Evolutionary conservation across 345 rosid species (phyloP), one percentile per base, ranked within the genome.

Genomic region (Aurinia saxatilis): DNA sequence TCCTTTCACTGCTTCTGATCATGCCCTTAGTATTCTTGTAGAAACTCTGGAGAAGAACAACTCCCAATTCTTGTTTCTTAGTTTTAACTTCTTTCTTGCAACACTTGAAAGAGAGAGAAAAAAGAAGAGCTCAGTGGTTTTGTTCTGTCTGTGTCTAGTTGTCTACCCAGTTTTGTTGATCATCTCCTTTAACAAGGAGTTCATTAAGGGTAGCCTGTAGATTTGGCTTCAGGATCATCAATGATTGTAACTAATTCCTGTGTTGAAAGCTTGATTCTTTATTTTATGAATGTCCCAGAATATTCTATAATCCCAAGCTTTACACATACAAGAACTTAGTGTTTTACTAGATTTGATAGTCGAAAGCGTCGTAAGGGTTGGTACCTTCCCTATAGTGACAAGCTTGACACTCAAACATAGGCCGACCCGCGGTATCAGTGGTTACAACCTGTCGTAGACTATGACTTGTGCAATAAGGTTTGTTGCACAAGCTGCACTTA

Each of bases 401-500:
- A 63, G 71, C 70, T 34, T 80, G 73, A 11, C 98, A 86, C 60
- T 80, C 63, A 51, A 81, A 83, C 34, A 79, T 81, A n/a, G 60
- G 55, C n/a, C 2, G 41, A 60, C 15, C 57, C 34, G 1, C 39
- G n/a, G 17, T 68, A 37, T 51, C 68, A 12, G 16, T 42, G 5
- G 37, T 38, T 36, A 3, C 56, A 47, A 59, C 69, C 23, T 60
- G 57, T n/a, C 60, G 35, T 50, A 23, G 48, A 59, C 34, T 14
- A 1, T 92, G 91, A 9, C 3, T 71, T 36, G 67, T 66, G 49
- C 98, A 89, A 18, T 84, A 85, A 0, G 95, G 91, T 64, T 73
- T 78, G 63, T 89, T 87, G 40, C 98, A 89, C 39, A 73, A 76
- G 38, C 63, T 72, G 36, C 98, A 92, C 69, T 89, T 89, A 0